Evolutionary conservation across 2,329 filamentous ascomycete genomes (phyloP).

Genomic region (Exophiala mesophila): DNA sequence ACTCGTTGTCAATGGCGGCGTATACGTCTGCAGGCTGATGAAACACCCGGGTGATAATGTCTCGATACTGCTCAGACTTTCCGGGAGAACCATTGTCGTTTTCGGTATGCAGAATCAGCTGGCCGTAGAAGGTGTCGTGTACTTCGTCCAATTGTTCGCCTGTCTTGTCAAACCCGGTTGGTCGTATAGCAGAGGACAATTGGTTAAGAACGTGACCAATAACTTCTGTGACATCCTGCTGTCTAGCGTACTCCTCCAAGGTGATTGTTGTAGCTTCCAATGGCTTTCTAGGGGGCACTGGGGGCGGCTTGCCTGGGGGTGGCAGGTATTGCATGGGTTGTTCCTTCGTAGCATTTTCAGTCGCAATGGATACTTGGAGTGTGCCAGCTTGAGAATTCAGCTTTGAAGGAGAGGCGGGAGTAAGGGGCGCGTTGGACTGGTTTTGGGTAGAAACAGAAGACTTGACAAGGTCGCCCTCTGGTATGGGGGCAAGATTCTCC

Average conservation of each 20-base stretch:
- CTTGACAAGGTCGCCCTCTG: constrained; percentile 13
- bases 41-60: constrained; percentile 50
- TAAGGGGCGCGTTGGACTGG: constrained; percentile 30
- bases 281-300: constrained; percentile 50
- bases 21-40: constrained; percentile 63
- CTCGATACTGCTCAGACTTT: constrained; percentile 50
- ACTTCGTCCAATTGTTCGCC: constrained; percentile 78
- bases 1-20: constrained; percentile 76
- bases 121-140: constrained; percentile 57
- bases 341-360: constrained; percentile 7
- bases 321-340: constrained; percentile 26
- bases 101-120: constrained; percentile 27
- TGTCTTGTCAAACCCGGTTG: constrained; percentile 59
- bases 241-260: constrained; percentile 56
- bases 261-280: constrained; percentile 18
- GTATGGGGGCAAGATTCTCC: constrained; percentile 34
- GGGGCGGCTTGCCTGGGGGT: constrained; percentile 45
- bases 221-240: constrained; percentile 95
- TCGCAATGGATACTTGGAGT: constrained; percentile 15
- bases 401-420: constrained; percentile 24
- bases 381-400: constrained; percentile 25
- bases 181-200: constrained; percentile 79
- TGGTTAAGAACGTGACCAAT: constrained; percentile 89
- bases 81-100: constrained; percentile 24
- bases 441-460: constrained; percentile 7